Conservation (phyloP, 257 asterid species). For the Solanum virginianum region DNA sequence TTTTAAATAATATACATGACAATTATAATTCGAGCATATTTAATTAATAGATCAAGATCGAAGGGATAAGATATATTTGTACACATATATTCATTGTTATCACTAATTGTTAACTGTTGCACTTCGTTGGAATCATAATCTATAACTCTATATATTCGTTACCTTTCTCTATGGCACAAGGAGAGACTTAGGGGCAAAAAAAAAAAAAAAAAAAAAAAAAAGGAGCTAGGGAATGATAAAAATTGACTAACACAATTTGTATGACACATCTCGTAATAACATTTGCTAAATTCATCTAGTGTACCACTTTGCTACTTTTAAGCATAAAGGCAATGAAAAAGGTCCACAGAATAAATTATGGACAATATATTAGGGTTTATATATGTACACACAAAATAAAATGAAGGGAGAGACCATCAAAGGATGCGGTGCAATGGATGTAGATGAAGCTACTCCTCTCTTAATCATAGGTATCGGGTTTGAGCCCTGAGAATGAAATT, state of each 20-base stretch:
- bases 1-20: neutral
- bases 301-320: neutral
- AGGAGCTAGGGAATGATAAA: neutral
- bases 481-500: too few relatives aligned
- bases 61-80: neutral
- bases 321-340: neutral
- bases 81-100: neutral
- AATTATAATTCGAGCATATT: neutral
- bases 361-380: neutral
- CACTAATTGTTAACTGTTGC: neutral
- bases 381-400: neutral
- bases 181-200: neutral
- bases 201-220: neutral
- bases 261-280: neutral
- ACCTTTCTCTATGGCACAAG: neutral
- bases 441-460: too few relatives aligned
- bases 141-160: neutral
- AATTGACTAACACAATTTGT: neutral
- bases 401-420: too few relatives aligned
- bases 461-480: too few relatives aligned
- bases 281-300: neutral
- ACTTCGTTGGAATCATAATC: neutral
- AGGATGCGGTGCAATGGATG: fast-evolving
- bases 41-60: neutral
- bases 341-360: neutral